A percentile compares a stretch with the other conserved stretches of the same genome.
These are phyloP conservation scores for Chrysanthemum makinoi DNA, from an alignment of 129 eudicot genomes.

Conservation along the genomic window DNA sequence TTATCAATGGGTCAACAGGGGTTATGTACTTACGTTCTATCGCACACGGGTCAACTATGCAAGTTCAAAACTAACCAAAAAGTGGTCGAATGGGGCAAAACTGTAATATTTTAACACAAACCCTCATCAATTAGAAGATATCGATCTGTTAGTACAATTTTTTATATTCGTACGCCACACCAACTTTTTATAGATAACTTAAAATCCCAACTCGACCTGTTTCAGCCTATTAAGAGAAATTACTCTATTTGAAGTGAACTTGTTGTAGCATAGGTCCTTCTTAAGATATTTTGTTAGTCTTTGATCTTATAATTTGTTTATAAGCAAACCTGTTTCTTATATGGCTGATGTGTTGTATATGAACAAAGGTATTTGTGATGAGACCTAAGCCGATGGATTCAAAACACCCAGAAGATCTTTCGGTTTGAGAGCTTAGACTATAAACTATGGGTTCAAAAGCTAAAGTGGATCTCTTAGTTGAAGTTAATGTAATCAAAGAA, in stretches of 20 bases:
- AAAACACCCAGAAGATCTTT: constrained; percentile 64
- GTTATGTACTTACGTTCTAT: background rate
- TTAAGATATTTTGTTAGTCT: too few relatives aligned
- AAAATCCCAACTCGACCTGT: too few relatives aligned
- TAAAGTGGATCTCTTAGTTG: constrained; percentile 49
- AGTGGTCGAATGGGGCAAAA: too few relatives aligned
- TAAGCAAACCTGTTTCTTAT: constrained; percentile 10
- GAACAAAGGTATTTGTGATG: constrained; percentile 65
- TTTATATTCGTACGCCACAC: too few relatives aligned
- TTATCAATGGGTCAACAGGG: background rate
- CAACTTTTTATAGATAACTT: too few relatives aligned
- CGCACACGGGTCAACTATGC: background rate
- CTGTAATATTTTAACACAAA: too few relatives aligned
- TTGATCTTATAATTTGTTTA: constrained; percentile 11
- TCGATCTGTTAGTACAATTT: too few relatives aligned
- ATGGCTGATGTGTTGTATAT: constrained; percentile 14
- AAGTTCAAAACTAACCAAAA: background rate
- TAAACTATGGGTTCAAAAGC: constrained; percentile 31
- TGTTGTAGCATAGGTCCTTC: too few relatives aligned
- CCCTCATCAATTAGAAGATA: too few relatives aligned
- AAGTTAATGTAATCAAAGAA: constrained; percentile 45
- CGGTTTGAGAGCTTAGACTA: constrained; percentile 48
- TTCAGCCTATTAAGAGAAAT: too few relatives aligned
- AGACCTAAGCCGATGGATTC: constrained; percentile 68
- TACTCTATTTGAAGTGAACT: too few relatives aligned